Evolutionary conservation across 176 grass and related monocot species (phyloP).

Genomic region (Aegilops tauschii): DNA sequence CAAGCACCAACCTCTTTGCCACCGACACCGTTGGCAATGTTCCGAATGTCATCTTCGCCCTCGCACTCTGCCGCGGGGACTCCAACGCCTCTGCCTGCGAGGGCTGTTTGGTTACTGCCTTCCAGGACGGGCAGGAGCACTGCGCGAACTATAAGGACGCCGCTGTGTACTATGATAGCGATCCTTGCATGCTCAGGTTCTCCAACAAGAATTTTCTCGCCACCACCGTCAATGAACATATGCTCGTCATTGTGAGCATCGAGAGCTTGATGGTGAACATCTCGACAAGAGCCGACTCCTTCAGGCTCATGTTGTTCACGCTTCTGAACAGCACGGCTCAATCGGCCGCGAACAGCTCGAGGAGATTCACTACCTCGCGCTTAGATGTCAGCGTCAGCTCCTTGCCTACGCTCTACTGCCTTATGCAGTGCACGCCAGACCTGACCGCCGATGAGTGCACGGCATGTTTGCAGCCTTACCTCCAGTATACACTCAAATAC

Average conservation of each 20-base stretch:
- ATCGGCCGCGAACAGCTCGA: conserved; percentile 4
- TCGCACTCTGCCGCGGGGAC: conserved; percentile 44
- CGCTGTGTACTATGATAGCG: neutral
- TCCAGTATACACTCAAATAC: neutral
- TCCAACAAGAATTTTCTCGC: conserved; percentile 37
- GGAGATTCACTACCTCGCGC: conserved; percentile 20
- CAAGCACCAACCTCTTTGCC: conserved; percentile 14
- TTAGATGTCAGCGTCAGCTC: neutral
- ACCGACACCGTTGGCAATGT: neutral
- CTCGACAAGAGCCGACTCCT: neutral
- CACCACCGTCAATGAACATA: neutral
- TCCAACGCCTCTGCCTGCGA: neutral
- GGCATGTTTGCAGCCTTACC: neutral
- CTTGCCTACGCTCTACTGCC: conserved; percentile 6
- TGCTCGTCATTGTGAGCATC: neutral
- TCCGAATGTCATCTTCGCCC: conserved; percentile 20
- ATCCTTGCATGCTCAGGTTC: conserved; percentile 43
- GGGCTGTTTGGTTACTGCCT: conserved; percentile 8
- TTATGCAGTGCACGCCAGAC: conserved; percentile 59
- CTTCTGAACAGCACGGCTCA: conserved; percentile 21
- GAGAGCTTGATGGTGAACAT: neutral
- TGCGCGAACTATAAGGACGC: conserved; percentile 16
- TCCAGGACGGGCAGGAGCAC: neutral
- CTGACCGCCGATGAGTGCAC: conserved; percentile 15
- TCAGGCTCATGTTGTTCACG: neutral